phyloP scores from a whole-genome alignment of 345 rosid genomes.

The Salix caprea region DNA sequence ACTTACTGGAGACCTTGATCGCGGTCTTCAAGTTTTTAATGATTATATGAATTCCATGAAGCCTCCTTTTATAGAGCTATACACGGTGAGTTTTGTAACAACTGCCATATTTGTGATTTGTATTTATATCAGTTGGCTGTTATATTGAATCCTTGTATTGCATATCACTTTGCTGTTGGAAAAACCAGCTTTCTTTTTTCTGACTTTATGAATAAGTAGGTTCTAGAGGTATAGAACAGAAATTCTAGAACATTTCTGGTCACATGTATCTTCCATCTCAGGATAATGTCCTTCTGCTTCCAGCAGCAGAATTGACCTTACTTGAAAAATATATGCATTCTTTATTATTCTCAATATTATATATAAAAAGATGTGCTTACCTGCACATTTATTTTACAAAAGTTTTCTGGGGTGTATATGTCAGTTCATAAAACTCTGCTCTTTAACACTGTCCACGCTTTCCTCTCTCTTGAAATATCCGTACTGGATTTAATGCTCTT shows the following conservation, averaged over 20 bases:
- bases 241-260: neutral
- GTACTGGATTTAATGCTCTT: no score
- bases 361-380: no score
- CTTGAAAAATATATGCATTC: no score
- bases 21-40: constrained; percentile 56
- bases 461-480: no score
- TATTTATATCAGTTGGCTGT: neutral
- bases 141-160: neutral
- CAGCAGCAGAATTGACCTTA: no score
- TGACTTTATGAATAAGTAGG: neutral
- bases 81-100: constrained; percentile 45
- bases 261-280: neutral
- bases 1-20: constrained; percentile 61
- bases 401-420: no score
- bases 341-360: no score
- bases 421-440: no score
- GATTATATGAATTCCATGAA: constrained; percentile 54
- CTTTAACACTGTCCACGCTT: no score
- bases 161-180: neutral
- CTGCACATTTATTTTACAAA: no score
- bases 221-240: neutral
- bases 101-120: neutral
- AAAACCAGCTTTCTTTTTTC: neutral
- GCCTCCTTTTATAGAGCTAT: constrained; percentile 50
- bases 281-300: no score